Evolutionary conservation across 805 yeast species (phyloP).

Genomic region (Ogataea paradorogensis): DNA sequence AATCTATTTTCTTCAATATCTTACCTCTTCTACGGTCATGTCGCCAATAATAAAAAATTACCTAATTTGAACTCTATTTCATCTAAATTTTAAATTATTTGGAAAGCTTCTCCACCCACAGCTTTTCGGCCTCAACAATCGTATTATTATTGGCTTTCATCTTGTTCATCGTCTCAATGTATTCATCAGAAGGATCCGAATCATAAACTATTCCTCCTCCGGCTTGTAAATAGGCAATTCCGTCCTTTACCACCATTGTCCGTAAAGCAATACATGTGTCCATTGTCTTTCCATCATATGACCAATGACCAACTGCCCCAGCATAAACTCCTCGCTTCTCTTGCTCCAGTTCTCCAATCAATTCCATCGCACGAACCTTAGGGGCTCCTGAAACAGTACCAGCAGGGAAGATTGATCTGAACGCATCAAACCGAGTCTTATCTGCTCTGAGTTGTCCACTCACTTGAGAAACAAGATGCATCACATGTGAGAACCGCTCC

Average conservation of each 20-base stretch:
- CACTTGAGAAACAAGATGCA: constrained; percentile 94
- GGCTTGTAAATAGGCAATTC: constrained; percentile 90
- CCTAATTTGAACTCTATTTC: background rate
- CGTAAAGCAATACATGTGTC: constrained; percentile 97
- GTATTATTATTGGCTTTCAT: constrained; percentile 92
- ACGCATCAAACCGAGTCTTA: constrained; percentile 92
- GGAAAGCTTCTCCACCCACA: constrained; percentile 42
- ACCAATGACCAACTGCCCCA: constrained; percentile 99
- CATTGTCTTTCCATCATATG: constrained; percentile 92
- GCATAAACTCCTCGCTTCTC: constrained; percentile 97
- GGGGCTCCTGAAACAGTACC: constrained; percentile 99
- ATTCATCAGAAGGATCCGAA: constrained; percentile 93
- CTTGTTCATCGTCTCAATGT: constrained; percentile 94
- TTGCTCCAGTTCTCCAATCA: constrained; percentile 82
- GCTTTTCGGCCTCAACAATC: constrained; percentile 85
- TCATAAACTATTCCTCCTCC: constrained; percentile 99
- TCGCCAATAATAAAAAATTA: background rate
- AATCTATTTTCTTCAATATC: background rate
- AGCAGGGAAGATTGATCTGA: constrained; percentile 97
- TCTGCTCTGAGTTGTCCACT: constrained; percentile 84
- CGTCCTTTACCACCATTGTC: constrained; percentile 94
- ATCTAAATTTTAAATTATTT: background rate
- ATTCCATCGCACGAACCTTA: constrained; percentile 93
- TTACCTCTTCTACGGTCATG: constrained; percentile 7
- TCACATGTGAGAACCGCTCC: constrained; percentile 94